Evolutionary conservation across 306 rosid species (phyloP), one percentile per base, ranked within the genome.

Genomic region (Cercis canadensis): DNA sequence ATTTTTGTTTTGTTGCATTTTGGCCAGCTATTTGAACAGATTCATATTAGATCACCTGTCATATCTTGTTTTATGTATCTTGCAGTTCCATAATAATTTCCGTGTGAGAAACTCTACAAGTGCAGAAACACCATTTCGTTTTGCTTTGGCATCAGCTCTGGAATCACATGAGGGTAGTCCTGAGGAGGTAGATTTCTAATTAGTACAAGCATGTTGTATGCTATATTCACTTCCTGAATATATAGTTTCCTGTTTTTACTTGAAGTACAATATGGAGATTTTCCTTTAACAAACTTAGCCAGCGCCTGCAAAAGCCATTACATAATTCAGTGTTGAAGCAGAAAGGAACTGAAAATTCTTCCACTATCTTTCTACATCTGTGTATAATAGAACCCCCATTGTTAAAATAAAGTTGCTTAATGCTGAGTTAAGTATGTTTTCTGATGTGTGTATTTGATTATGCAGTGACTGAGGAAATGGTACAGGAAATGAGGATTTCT

Each of bases 21-120:
- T 33, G 46, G 29, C 29, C 29, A 17, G 45, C 44, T 44, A 43
- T 67, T 68, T 69, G 53, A 55, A 34, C 43, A 41, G 59, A 3
- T 70, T 65, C 61, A 47, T 69, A 66, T 36, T 64, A 12, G 51
- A 16, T 62, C 56, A 14, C 61, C n/a, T 61, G 64, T 55, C 51
- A 44, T 62, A 51, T 72, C 57, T 41, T 69, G 54, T 78, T 73
- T 80, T 72, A 61, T 50, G 58, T 66, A 44, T 70, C 66, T 72
- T 72, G 80, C 96, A 93, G 98, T 88, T 93, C 65, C 96, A 87
- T 72, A 61, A 82, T 61, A 88, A 84, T 74, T 93, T 93, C 72
- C 88, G 5, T 53, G 86, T 86, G 76, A 83, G 82, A 81, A 81
- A 74, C 76, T 69, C 75, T 68, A 74, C 57, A 0, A 67, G 62